Evolutionary conservation across 495 filamentous ascomycete species (phyloP), one percentile per base, ranked within the genome.

Genomic region (Aspergillus cavernicola): DNA sequence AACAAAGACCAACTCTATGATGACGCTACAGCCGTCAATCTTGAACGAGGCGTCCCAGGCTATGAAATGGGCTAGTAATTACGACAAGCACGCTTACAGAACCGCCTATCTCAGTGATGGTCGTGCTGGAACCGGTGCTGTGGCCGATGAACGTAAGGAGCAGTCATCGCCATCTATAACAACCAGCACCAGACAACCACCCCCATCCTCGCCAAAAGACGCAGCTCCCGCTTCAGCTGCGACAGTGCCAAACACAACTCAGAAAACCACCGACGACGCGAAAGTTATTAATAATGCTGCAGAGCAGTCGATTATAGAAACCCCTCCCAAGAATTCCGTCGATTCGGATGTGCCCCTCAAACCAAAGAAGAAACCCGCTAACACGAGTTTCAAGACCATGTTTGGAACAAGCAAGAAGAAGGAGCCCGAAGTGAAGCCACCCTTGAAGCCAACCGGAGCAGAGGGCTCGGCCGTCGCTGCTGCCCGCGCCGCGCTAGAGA

Each of bases 31-130:
- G 64, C 86, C 92, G 8, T 80, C 82, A 31, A 88, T 97, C 45
- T 70, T 95, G 62, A 92, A 78, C 50, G 93, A 93, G 62, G 95
- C 91, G 15, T 90, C 86, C 13, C 86, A 90, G 20, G 93, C 93
- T 10, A 87, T 98, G 85, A 92, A 96, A 66, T 98, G 93, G 93
- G 89, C 92, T 9, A 73, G 57, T 43, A 70, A 73, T 38, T 76
- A 76, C 49, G 92, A 98, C 63, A 91, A 91, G 67, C 83, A 93
- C 62, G 79, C 84, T 2, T 86, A 93, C 52, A 78, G 89, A 13
- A 82, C 85, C 39, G 84, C 87, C 18, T 97, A 97, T 70, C 77
- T 97, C 9, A 83, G 80, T 11, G 78, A 95, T 61, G 69, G 67
- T 22, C 83, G 78, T 55, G 83, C 85, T 18, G 89, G 90, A 35